These are phyloP conservation scores for Tricholoma hemisulphureum DNA, from an alignment of 768 basidiomycete genomes.

Conservation along the genomic window DNA sequence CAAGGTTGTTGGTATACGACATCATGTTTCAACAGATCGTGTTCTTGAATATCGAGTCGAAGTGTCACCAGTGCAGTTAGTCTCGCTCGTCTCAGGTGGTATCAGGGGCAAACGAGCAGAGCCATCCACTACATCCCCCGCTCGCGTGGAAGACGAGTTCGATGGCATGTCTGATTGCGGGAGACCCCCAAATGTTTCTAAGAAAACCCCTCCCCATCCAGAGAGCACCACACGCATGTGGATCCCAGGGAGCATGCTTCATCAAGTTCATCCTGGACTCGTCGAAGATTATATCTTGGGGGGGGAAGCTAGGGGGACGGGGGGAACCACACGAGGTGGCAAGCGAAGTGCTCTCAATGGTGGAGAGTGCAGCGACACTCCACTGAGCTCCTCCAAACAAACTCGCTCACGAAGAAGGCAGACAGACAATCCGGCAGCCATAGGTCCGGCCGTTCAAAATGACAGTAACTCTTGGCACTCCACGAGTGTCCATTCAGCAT, in stretches of 20 bases:
- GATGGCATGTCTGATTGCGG: not conserved
- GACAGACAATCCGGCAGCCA: not conserved
- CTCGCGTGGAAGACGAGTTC: constrained; percentile 5
- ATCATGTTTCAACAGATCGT: constrained; percentile 56
- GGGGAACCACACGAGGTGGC: constrained; percentile 25
- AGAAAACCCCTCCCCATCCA: constrained; percentile 38
- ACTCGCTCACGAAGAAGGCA: not conserved
- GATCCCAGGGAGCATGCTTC: constrained; percentile 63
- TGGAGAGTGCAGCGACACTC: not conserved
- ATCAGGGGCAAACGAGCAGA: constrained; percentile 38
- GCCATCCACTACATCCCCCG: constrained; percentile 8
- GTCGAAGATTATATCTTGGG: constrained; percentile 42
- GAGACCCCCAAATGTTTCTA: constrained; percentile 1
- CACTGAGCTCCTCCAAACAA: not conserved
- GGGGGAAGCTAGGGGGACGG: constrained; percentile 32
- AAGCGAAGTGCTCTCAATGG: constrained; percentile 4
- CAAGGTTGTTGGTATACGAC: constrained; percentile 48
- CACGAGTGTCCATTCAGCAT: not conserved
- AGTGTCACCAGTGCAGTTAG: constrained; percentile 52
- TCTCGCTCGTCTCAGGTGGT: constrained; percentile 46
- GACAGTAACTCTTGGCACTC: constrained; percentile 5
- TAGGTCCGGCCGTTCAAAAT: not conserved
- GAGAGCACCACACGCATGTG: constrained; percentile 51
- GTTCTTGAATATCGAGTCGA: constrained; percentile 64
- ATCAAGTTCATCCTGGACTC: constrained; percentile 49